Percentiles rank a stretch among this genome's conserved stretches.
Evolutionary conservation across 139 green algal species (phyloP).

Genomic region (Chlorella sorokiniana): DNA sequence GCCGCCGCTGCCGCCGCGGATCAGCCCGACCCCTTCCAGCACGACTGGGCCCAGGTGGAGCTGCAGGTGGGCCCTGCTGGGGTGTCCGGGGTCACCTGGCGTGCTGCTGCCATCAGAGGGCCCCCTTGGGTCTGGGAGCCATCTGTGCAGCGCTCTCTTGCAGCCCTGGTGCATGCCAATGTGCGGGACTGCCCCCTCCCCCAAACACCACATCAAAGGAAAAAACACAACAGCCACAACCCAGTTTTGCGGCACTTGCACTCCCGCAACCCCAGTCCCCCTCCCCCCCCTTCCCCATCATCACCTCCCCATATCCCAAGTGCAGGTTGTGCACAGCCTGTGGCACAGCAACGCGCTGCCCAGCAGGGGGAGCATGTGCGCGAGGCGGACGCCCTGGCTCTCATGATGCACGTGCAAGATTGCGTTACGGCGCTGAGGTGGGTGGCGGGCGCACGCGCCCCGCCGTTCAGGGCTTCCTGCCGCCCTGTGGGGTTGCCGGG

Average conservation of each 20-base stretch:
- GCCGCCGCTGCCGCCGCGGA: slow-evolving; percentile 12
- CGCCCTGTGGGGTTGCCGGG: no score
- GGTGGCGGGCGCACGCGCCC: neutral
- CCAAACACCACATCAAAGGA: no score
- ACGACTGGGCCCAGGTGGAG: slow-evolving; percentile 46
- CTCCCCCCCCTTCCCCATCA: neutral
- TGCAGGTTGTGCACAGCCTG: slow-evolving; percentile 39
- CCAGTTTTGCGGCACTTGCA: no score
- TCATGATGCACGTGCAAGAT: slow-evolving; percentile 42
- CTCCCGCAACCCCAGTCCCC: no score
- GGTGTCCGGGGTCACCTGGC: no score
- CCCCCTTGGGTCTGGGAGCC: no score
- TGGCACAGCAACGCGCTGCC: slow-evolving; percentile 36
- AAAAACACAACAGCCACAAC: no score
- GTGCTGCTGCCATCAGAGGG: no score
- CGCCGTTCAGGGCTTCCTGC: no score
- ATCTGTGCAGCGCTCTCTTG: no score
- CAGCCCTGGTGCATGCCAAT: no score
- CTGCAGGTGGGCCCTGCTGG: slow-evolving; percentile 29
- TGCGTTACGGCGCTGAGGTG: slow-evolving; percentile 34
- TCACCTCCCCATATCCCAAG: neutral
- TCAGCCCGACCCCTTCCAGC: slow-evolving; percentile 40
- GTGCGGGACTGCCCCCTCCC: no score
- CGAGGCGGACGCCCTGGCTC: slow-evolving; percentile 30
- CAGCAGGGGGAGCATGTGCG: slow-evolving; percentile 25